Conservation (phyloP, 2,329 filamentous ascomycete genomes). For the Knoxdaviesia proteae region DNA sequence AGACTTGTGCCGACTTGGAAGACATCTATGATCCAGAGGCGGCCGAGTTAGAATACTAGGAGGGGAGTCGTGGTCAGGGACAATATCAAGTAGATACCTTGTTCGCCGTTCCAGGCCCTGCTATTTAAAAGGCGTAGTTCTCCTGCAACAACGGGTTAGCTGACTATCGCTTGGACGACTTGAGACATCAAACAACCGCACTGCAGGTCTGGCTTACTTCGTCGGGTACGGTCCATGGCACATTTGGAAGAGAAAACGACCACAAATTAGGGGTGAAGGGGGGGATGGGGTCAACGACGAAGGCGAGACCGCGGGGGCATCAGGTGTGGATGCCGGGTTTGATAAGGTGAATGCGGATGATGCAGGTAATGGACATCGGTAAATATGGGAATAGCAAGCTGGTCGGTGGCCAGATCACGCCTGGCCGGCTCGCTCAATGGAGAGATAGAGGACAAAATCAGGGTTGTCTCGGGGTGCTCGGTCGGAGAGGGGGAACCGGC, state of each 20-base stretch:
- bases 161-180: neutral
- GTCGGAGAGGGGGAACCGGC: neutral
- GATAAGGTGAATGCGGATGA: slow-evolving; percentile 1
- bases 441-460: neutral
- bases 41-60: slow-evolving; percentile 5
- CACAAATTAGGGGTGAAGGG: neutral
- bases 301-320: slow-evolving; percentile 1
- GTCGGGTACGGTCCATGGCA: slow-evolving; percentile 5
- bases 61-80: slow-evolving; percentile 5
- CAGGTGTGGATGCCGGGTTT: slow-evolving; percentile 4
- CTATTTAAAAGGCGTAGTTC: slow-evolving; percentile 79
- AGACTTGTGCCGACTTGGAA: slow-evolving; percentile 60
- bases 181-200: neutral
- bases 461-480: neutral
- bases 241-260: slow-evolving; percentile 1
- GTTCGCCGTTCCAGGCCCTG: slow-evolving; percentile 73
- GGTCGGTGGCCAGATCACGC: neutral
- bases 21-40: slow-evolving; percentile 33
- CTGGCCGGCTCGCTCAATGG: too few species aligned
- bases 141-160: slow-evolving; percentile 28
- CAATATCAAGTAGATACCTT: slow-evolving; percentile 30
- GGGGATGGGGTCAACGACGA: neutral
- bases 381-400: neutral
- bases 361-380: slow-evolving; percentile 4
- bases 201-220: slow-evolving; percentile 1